Conservation (phyloP, 2,329 filamentous ascomycete species). For the Colletotrichum chrysophilum region DNA sequence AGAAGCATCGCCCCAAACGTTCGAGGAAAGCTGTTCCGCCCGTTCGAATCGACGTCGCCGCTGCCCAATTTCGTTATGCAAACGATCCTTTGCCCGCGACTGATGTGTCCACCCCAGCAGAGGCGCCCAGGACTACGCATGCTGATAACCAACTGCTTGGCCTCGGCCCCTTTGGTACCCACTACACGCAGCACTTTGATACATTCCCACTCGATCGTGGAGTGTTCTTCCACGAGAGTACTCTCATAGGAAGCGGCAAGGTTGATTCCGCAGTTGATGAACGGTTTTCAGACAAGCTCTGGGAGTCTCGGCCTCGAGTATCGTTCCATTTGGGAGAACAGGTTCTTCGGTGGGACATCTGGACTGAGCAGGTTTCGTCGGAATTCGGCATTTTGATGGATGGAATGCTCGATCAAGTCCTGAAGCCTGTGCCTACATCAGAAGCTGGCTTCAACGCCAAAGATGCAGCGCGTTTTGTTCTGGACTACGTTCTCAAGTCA, state of each 20-base stretch:
- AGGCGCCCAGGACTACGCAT: slow-evolving; percentile 1
- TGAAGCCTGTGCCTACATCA: not conserved
- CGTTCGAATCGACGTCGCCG: slow-evolving; percentile 50
- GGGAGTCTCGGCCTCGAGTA: slow-evolving; percentile 34
- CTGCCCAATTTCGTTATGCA: slow-evolving; percentile 58
- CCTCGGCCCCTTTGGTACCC: slow-evolving; percentile 64
- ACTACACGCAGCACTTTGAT: slow-evolving; percentile 68
- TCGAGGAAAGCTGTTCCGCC: slow-evolving; percentile 51
- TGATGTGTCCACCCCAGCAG: slow-evolving; percentile 8
- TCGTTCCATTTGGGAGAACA: slow-evolving; percentile 55
- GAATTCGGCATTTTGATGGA: slow-evolving; percentile 68
- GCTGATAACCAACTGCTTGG: slow-evolving; percentile 34
- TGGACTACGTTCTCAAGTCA: slow-evolving; percentile 51
- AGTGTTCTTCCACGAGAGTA: slow-evolving; percentile 65
- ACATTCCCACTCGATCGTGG: slow-evolving; percentile 61
- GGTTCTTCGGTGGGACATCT: slow-evolving; percentile 57
- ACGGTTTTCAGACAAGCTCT: slow-evolving; percentile 31
- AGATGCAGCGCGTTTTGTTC: slow-evolving; percentile 43
- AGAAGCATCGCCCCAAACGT: slow-evolving; percentile 24
- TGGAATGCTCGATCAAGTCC: slow-evolving; percentile 56
- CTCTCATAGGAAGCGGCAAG: slow-evolving; percentile 60
- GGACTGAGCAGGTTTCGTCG: slow-evolving; percentile 64
- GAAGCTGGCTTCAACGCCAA: slow-evolving; percentile 18
- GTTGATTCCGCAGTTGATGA: slow-evolving; percentile 44
- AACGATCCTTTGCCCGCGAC: slow-evolving; percentile 52